Evolutionary conservation across 2,329 filamentous ascomycete genomes (phyloP).

Genomic region (Sordariomycetes sp.): DNA sequence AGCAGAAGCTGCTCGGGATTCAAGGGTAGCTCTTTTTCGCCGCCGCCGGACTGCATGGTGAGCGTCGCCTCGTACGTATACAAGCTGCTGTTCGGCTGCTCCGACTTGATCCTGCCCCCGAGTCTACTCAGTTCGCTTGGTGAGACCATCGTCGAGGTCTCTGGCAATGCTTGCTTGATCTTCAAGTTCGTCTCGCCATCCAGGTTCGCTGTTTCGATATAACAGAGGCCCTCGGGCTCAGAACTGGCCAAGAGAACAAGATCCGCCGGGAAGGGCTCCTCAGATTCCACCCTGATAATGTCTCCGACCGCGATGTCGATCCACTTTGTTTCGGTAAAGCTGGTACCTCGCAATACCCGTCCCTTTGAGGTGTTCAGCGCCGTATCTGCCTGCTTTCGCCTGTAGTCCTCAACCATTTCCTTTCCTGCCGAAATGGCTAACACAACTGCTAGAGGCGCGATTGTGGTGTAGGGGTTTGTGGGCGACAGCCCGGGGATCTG

Average conservation of each 20-base stretch:
- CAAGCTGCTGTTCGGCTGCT: constrained; percentile 95
- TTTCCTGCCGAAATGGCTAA: constrained; percentile 92
- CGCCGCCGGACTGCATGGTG: constrained; percentile 81
- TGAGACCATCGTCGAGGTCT: constrained; percentile 82
- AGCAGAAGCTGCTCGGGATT: constrained; percentile 89
- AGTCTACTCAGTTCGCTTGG: constrained; percentile 77
- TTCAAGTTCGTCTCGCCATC: constrained; percentile 98
- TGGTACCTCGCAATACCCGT: constrained; percentile 71
- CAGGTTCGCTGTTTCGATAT: constrained; percentile 96
- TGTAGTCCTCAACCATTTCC: constrained; percentile 87
- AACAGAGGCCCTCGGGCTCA: constrained; percentile 94
- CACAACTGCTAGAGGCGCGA: constrained; percentile 85
- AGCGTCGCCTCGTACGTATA: constrained; percentile 97
- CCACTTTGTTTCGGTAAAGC: constrained; percentile 84
- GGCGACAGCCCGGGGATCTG: constrained; percentile 93
- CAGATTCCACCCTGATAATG: constrained; percentile 85
- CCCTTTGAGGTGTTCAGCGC: constrained; percentile 83
- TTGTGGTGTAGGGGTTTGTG: constrained; percentile 92
- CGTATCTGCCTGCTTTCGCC: constrained; percentile 78
- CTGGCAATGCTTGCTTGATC: constrained; percentile 94
- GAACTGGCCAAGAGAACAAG: constrained; percentile 87
- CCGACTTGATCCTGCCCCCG: constrained; percentile 79
- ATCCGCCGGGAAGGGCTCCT: constrained; percentile 91
- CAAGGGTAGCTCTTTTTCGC: constrained; percentile 84
- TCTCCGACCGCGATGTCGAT: constrained; percentile 89